Conservation (phyloP, 306 rosid species). For the Rosa chinensis region DNA sequence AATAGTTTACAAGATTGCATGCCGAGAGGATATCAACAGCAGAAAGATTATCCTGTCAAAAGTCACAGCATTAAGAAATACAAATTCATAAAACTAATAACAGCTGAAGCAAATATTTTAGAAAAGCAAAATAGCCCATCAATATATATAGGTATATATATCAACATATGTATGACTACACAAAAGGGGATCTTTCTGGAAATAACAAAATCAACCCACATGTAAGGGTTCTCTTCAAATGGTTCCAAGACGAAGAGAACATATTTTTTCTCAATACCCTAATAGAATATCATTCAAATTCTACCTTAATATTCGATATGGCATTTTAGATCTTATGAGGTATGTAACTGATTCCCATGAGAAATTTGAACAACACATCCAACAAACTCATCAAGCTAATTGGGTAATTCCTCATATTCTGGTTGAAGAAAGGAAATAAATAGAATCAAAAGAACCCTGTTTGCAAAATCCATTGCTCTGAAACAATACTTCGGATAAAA, state of each 20-base stretch:
- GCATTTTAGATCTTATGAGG: neutral
- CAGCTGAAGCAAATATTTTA: constrained; percentile 23
- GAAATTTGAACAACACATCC: neutral
- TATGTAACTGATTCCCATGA: neutral
- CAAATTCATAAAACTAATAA: constrained; percentile 23
- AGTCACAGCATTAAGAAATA: constrained; percentile 34
- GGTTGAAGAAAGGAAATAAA: neutral
- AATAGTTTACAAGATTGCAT: constrained; percentile 96
- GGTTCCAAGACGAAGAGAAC: neutral
- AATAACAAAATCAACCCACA: neutral
- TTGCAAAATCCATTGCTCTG: neutral
- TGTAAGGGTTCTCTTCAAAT: neutral
- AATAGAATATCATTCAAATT: neutral
- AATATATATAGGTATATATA: neutral
- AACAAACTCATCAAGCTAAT: neutral
- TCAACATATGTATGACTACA: neutral
- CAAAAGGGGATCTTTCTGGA: neutral
- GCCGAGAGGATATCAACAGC: constrained; percentile 98
- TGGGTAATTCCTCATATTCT: neutral
- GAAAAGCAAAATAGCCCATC: neutral
- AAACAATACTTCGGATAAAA: neutral
- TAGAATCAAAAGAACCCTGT: neutral
- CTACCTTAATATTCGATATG: neutral
- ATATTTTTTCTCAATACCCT: neutral
- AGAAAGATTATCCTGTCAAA: constrained; percentile 95